A percentile compares a stretch with the other conserved stretches of the same genome.
Conservation (phyloP, 495 filamentous ascomycete species). For the Lophium mytilinum region DNA sequence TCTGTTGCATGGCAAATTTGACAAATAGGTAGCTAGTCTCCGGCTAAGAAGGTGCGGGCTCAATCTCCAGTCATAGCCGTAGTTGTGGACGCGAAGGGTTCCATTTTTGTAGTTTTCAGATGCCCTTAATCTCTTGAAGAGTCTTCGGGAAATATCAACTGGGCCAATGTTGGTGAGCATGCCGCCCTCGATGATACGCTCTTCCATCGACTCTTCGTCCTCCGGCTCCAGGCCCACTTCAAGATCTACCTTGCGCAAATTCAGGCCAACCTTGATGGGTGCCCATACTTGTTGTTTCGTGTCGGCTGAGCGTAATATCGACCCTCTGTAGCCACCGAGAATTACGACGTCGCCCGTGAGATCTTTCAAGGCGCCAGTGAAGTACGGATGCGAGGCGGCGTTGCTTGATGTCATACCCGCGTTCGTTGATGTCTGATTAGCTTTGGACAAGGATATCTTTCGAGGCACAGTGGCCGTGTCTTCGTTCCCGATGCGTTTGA, state of each 20-base stretch:
- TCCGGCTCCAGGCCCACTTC: conserved; percentile 77
- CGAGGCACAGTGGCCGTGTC: not conserved
- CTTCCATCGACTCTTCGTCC: conserved; percentile 79
- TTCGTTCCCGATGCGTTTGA: too few species aligned
- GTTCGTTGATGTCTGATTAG: not conserved
- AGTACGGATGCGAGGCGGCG: conserved; percentile 38
- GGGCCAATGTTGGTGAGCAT: conserved; percentile 88
- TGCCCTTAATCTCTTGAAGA: conserved; percentile 70
- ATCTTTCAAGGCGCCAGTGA: conserved; percentile 58
- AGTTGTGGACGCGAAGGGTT: conserved; percentile 73
- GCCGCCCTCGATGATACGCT: conserved; percentile 70
- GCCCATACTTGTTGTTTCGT: conserved; percentile 82
- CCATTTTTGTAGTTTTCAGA: conserved; percentile 64
- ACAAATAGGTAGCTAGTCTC: conserved; percentile 61
- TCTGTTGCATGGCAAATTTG: conserved; percentile 66
- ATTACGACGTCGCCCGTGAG: conserved; percentile 81
- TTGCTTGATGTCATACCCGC: conserved; percentile 21
- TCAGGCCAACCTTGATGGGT: conserved; percentile 87
- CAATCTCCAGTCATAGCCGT: conserved; percentile 93
- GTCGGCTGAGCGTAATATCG: conserved; percentile 75
- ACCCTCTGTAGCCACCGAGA: conserved; percentile 86
- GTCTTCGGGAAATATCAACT: conserved; percentile 74
- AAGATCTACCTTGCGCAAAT: conserved; percentile 83
- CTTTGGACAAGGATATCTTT: not conserved
- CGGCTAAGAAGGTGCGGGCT: conserved; percentile 70